Percentiles rank a stretch among this genome's conserved stretches.
Conservation (phyloP, 345 rosid genomes). For the Eutrema heterophyllum region DNA sequence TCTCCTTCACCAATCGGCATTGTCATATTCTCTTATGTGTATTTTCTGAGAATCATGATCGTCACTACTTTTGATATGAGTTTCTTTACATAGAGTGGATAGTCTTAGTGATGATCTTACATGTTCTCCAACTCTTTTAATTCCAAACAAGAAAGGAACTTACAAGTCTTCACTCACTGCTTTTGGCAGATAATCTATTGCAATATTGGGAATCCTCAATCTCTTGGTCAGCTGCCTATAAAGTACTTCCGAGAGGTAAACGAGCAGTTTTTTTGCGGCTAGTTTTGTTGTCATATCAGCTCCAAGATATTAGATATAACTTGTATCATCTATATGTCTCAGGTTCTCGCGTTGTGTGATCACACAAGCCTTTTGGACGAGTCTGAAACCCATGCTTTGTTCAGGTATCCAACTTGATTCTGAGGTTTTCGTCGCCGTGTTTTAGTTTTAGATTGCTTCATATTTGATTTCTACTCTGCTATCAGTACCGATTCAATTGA, state of each 20-base stretch:
- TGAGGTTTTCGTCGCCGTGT: neutral
- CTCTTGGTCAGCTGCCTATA: slow-evolving; percentile 86
- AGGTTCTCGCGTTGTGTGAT: slow-evolving; percentile 89
- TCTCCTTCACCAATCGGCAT: neutral
- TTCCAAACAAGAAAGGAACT: neutral
- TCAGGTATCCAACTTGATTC: slow-evolving; percentile 48
- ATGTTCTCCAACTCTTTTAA: neutral
- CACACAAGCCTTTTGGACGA: slow-evolving; percentile 75
- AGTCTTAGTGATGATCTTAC: neutral
- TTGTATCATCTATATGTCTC: neutral
- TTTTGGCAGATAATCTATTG: slow-evolving; percentile 70
- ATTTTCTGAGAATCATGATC: neutral
- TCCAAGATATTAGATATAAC: neutral
- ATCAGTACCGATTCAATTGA: slow-evolving; percentile 78
- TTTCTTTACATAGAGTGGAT: neutral
- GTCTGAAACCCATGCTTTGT: slow-evolving; percentile 78
- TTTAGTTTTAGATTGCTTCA: neutral
- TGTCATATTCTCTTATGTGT: neutral
- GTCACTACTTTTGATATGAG: neutral
- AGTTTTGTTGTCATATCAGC: neutral
- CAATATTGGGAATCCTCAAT: slow-evolving; percentile 92
- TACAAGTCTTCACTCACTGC: neutral
- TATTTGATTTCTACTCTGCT: neutral
- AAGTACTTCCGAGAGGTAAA: slow-evolving; percentile 84
- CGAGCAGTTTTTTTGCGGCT: neutral